phyloP scores from a whole-genome alignment of 768 basidiomycete species.

The Crassisporium funariophilum region DNA sequence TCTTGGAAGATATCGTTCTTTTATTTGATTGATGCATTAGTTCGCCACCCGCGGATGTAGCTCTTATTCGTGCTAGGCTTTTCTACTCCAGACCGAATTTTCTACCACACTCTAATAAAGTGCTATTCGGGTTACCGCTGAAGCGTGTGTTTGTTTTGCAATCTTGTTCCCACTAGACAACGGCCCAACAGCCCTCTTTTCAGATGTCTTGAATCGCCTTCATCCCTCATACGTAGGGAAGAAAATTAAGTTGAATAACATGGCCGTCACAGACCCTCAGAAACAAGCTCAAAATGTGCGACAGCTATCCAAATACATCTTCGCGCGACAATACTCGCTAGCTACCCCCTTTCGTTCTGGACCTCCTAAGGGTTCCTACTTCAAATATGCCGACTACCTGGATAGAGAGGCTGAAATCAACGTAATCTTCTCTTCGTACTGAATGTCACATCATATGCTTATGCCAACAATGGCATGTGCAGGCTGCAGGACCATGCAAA shows the following conservation, averaged over 20 bases:
- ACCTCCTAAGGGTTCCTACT: slow-evolving; percentile 21
- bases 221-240: slow-evolving; percentile 41
- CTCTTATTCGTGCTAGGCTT: slow-evolving; percentile 54
- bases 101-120: slow-evolving; percentile 48
- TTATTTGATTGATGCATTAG: too few species aligned
- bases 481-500: slow-evolving; percentile 48
- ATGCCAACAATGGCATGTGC: not conserved
- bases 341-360: slow-evolving; percentile 53
- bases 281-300: slow-evolving; percentile 53
- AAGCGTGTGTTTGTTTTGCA: slow-evolving; percentile 50
- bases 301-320: slow-evolving; percentile 80
- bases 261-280: slow-evolving; percentile 45
- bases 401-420: slow-evolving; percentile 73
- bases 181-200: slow-evolving; percentile 1
- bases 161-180: not conserved
- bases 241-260: slow-evolving; percentile 3
- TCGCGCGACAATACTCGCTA: slow-evolving; percentile 78
- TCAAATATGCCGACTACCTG: slow-evolving; percentile 49
- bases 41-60: slow-evolving; percentile 50
- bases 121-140: slow-evolving; percentile 67
- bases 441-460: not conserved
- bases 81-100: slow-evolving; percentile 68
- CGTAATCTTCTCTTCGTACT: slow-evolving; percentile 36
- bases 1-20: too few species aligned
- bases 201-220: slow-evolving; percentile 71